phyloP scores from a whole-genome alignment of 2,329 filamentous ascomycete genomes.

The Nakataea oryzae region DNA sequence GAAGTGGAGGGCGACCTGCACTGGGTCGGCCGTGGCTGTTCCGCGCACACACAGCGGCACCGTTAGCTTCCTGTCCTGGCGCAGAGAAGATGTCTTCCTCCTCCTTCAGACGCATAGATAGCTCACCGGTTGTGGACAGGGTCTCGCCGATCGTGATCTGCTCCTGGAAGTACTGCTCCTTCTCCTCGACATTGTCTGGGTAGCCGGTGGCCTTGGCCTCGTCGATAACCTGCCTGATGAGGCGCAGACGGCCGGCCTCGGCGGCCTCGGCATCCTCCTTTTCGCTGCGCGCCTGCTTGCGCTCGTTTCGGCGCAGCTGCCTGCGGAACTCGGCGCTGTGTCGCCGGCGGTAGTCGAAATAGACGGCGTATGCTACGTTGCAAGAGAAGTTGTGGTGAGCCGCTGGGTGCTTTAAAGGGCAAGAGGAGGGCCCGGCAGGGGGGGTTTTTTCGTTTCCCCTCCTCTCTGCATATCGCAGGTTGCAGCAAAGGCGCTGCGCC shows the following conservation, averaged over 20 bases:
- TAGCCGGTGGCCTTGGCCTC: constrained; percentile 85
- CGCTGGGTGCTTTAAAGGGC: neutral
- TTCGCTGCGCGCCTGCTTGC: constrained; percentile 57
- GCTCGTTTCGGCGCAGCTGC: constrained; percentile 63
- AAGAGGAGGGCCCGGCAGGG: neutral
- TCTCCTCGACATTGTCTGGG: constrained; percentile 81
- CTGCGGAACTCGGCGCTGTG: constrained; percentile 55
- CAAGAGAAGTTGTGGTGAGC: constrained; percentile 1
- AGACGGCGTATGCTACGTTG: constrained; percentile 48
- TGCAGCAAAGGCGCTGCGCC: neutral
- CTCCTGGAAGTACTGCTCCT: constrained; percentile 93
- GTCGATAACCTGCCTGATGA: constrained; percentile 66
- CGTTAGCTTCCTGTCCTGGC: neutral
- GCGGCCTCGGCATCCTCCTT: constrained; percentile 63
- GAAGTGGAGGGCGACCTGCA: constrained; percentile 89
- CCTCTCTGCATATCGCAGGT: neutral
- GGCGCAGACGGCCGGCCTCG: constrained; percentile 56
- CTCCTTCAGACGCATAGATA: neutral
- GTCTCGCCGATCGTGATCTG: constrained; percentile 84
- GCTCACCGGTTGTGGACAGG: constrained; percentile 71
- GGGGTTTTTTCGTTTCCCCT: neutral
- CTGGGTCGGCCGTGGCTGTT: constrained; percentile 47
- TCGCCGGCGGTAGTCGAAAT: constrained; percentile 59
- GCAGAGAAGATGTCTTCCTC: neutral
- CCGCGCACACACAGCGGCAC: neutral